phyloP scores from a whole-genome alignment of 148 eudicot genomes.

The Rhododendron ovatum region DNA sequence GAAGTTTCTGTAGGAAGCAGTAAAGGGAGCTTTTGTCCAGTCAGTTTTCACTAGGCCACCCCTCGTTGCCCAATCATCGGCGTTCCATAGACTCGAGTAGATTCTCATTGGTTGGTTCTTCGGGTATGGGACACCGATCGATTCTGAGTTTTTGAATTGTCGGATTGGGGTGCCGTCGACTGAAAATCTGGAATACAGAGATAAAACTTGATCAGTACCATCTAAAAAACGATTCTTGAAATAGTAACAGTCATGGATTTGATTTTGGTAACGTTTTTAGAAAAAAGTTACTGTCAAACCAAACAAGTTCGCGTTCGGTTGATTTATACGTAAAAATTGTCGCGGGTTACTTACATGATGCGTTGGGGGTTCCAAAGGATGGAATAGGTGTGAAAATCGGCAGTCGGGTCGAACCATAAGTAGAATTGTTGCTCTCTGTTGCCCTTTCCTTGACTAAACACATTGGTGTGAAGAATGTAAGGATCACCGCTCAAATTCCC shows the following conservation, averaged over 20 bases:
- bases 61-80: slow-evolving; percentile 36
- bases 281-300: too few relatives aligned
- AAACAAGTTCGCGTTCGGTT: too few relatives aligned
- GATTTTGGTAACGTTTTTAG: too few relatives aligned
- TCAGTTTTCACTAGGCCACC: slow-evolving; percentile 35
- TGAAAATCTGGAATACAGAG: slow-evolving; percentile 14
- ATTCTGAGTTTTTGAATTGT: slow-evolving; percentile 27
- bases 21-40: slow-evolving; percentile 33
- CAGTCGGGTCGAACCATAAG: slow-evolving; percentile 38
- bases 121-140: slow-evolving; percentile 26
- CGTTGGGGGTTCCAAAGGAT: slow-evolving; percentile 35
- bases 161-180: slow-evolving; percentile 31
- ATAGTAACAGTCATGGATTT: too few relatives aligned
- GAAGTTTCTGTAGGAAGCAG: slow-evolving; percentile 32
- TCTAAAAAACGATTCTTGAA: too few relatives aligned
- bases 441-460: slow-evolving; percentile 36
- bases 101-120: slow-evolving; percentile 33
- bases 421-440: slow-evolving; percentile 33
- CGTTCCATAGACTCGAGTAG: slow-evolving; percentile 32
- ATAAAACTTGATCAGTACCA: neutral
- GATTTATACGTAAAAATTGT: too few relatives aligned
- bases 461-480: slow-evolving; percentile 36
- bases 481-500: slow-evolving; percentile 39
- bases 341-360: slow-evolving; percentile 24
- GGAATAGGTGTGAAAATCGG: slow-evolving; percentile 33